Base-by-base conservation (phyloP, 331 rosid species). In the Pyracantha coccinea region DNA sequence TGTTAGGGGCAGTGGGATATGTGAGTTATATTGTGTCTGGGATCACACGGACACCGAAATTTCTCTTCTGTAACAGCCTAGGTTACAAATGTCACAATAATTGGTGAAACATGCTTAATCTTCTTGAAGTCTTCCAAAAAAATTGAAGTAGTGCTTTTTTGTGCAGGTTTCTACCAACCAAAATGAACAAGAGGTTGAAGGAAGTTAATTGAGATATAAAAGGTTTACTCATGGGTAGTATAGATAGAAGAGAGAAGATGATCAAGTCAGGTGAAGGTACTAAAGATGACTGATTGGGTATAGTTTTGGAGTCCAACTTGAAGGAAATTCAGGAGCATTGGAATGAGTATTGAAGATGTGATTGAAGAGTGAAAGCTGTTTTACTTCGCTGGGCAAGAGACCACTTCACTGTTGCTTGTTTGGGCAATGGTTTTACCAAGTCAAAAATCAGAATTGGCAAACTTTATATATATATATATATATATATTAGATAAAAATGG, bases 341-440 rank as follows among this genome's bases (percentile, higher is more conserved):
- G 55, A 50, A 17, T 50, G 57, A 6, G 57, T 1, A 50, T 50
- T 50, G 57, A 17, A 50, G 57, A 50, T 0, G 57, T 50, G 57
- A 17, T 6, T 50, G 57, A 50, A 7, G 57, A 89, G 71, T 87
- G 88, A 53, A 83, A 86, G 41, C 50, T 69, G 4, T 88, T 79
- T 14, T 85, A 72, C 44, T 1, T 81, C 4, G 88, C 80, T 0
- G 89, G 90, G 2, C 83, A 86, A 77, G 93, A 81, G 64, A 85
- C 84, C 3, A 79, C 80, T 44, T 15, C 72, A 4, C 59, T 19
- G 13, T 9, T 79, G 45, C 69, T 71, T 27, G 82, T 75, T 58
- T 84, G 82, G 89, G 70, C 82, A 15, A 64, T 86, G 71, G 19
- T 84, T 14, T 32, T 85, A 5, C 61, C 71, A 2, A 17, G 72